Evolutionary conservation across 768 basidiomycete species (phyloP).

Genomic region (Pisolithus sp.): DNA sequence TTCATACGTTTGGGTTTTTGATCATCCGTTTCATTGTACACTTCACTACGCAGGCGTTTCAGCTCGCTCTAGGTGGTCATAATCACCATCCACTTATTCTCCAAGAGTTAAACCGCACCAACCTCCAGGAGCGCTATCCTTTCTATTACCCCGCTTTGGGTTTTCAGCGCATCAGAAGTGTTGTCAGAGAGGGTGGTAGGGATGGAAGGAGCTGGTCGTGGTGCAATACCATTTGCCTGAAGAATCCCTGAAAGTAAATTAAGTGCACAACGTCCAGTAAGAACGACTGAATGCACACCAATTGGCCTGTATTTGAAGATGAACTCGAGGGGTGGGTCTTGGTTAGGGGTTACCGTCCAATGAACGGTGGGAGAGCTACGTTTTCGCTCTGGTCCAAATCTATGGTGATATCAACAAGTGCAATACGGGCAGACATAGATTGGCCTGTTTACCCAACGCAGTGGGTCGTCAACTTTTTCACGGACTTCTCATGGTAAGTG

Average conservation of each 20-base stretch:
- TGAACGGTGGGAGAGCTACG: fast-evolving
- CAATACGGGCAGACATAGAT: not conserved
- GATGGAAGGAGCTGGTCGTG: not conserved
- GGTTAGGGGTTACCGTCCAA: not conserved
- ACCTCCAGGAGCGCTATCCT: constrained; percentile 9
- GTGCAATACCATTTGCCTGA: constrained; percentile 16
- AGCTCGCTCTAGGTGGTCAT: constrained; percentile 5
- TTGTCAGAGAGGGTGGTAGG: not conserved
- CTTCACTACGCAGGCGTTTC: constrained; percentile 9
- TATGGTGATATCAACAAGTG: not conserved
- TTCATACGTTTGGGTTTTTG: constrained; percentile 14
- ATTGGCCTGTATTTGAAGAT: constrained; percentile 17
- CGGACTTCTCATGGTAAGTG: constrained; percentile 12
- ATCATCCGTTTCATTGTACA: not conserved
- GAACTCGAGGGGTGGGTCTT: constrained; percentile 7
- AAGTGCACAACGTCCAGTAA: not conserved
- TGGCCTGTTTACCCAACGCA: constrained; percentile 10
- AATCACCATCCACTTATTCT: not conserved
- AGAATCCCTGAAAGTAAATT: constrained; percentile 9
- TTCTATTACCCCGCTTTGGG: not conserved
- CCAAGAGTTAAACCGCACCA: not conserved
- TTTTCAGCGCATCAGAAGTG: not conserved
- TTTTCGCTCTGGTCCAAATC: constrained; percentile 7
- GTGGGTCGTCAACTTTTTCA: constrained; percentile 18
- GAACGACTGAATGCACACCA: constrained; percentile 1